Base-by-base conservation (phyloP, 2,329 filamentous ascomycete species). In the Penicillium sp. region DNA sequence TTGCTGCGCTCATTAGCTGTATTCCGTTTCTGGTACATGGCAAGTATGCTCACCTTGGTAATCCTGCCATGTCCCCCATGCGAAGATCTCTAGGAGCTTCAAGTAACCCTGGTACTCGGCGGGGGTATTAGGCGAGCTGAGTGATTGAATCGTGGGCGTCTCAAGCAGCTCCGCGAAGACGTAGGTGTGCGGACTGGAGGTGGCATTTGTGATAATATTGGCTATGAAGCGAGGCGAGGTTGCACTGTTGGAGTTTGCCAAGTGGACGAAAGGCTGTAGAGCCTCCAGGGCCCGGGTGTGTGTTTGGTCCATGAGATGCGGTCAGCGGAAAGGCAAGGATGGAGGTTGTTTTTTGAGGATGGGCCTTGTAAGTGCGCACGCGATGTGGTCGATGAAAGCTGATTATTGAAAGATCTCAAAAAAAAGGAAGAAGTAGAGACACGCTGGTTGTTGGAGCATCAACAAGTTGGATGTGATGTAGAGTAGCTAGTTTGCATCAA, bases 101-200 rank as follows among this genome's bases (percentile, higher is more conserved):
- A 94, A 79, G 72, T 90, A 76, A 38, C 72, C 63, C 6, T 79
- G 75, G 64, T 87, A 83, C 45, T 95, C 87, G 33, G 80, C 69
- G n/a, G 84, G 70, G 36, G 79, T 71, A 10, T 76, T 70, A 36
- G 68, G 78, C 36, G 74, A 74, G 24, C 78, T 73, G 42, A 97
- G 85, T 12, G 83, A 81, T 72, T 94, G 88, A 61, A 97, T 85
- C 63, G 90, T 85, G 0, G 89, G 85, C 1, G 86, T 85, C 64
- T 88, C 82, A 34, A 99, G 85, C n/a, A 99, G 86, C 76, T 97
- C 93, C 61, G 89, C 85, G 77, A 99, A 99, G 74, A 97, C 82
- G 73, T 87, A 99, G 60, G 92, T 95, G 73, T 91, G 89, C 26
- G 89, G 85, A 51, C 86, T 86, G n/a, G 90, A 91, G 46, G 91